A percentile compares a stretch with the other conserved stretches of the same genome.
phyloP scores from a whole-genome alignment of 495 filamentous ascomycete genomes.

The Neurospora sp. region DNA sequence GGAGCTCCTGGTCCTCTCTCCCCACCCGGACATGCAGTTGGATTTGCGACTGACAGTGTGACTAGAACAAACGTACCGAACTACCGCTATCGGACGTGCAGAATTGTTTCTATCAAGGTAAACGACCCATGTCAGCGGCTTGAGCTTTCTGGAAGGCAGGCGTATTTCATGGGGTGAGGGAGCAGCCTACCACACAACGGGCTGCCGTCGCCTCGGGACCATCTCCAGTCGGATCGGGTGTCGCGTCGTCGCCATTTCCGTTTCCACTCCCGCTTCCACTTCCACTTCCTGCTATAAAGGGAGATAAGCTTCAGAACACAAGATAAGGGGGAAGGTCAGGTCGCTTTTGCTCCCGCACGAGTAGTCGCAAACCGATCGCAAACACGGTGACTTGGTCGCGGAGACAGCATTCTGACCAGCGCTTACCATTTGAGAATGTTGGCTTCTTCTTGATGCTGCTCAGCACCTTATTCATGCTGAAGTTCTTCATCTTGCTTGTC shows the following conservation, averaged over 20 bases:
- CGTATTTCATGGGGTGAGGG: conserved; percentile 8
- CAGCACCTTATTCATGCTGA: conserved; percentile 46
- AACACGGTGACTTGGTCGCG: too few relatives aligned
- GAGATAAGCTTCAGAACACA: neutral
- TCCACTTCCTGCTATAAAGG: conserved; percentile 3
- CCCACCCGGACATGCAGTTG: neutral
- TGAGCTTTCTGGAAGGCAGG: neutral
- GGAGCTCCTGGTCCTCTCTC: neutral
- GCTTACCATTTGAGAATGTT: conserved; percentile 8
- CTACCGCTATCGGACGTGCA: conserved; percentile 65
- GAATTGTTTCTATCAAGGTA: conserved; percentile 43
- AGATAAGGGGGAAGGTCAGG: neutral
- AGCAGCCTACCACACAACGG: conserved; percentile 39
- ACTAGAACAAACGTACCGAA: conserved; percentile 36
- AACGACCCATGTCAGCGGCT: conserved; percentile 7
- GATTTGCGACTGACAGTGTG: neutral
- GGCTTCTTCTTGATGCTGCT: conserved; percentile 40
- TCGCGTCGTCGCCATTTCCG: conserved; percentile 11
- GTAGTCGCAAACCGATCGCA: neutral
- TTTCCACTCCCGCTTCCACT: conserved; percentile 4
- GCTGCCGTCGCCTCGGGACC: conserved; percentile 49
- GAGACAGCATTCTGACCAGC: neutral
- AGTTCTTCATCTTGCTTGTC: conserved; percentile 34
- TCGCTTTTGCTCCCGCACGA: neutral
- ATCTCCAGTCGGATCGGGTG: conserved; percentile 28